A percentile compares a stretch with the other conserved stretches of the same genome.
These are phyloP conservation scores for Phytophthora ohioensis DNA, from an alignment of 352 stramenopile species.

Conservation along the genomic window DNA sequence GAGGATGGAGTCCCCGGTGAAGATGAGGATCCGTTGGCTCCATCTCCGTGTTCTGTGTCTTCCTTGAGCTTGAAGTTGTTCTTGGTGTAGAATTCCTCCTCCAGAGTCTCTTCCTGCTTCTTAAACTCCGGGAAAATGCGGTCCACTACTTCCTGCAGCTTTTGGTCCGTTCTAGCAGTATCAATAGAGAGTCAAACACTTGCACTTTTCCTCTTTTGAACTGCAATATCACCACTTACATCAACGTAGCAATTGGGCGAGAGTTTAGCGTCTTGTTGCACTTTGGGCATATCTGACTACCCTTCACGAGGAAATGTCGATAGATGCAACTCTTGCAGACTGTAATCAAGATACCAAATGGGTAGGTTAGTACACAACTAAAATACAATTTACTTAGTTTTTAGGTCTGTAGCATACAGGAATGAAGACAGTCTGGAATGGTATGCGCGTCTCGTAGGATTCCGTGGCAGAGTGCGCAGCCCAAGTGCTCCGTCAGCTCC, in stretches of 20 bases:
- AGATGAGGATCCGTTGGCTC: constrained; percentile 17
- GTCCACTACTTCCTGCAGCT: constrained; percentile 79
- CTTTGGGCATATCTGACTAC: constrained; percentile 64
- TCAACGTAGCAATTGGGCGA: constrained; percentile 67
- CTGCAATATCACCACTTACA: constrained; percentile 44
- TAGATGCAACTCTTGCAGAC: constrained; percentile 91
- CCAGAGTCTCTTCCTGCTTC: constrained; percentile 51
- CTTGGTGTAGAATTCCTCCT: constrained; percentile 70
- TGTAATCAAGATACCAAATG: constrained; percentile 26
- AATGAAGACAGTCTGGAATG: constrained; percentile 85
- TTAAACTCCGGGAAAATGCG: constrained; percentile 77
- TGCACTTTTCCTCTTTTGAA: background rate
- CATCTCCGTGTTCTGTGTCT: constrained; percentile 10
- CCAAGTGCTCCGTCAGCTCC: constrained; percentile 69
- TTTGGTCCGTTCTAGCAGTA: constrained; percentile 67
- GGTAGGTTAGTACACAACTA: background rate
- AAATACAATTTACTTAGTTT: no score
- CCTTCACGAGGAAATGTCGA: constrained; percentile 74
- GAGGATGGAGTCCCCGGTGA: constrained; percentile 11
- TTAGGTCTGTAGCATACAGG: constrained; percentile 49
- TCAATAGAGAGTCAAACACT: background rate
- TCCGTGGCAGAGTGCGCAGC: constrained; percentile 71
- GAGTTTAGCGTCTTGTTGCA: constrained; percentile 66
- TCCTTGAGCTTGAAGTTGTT: constrained; percentile 69
- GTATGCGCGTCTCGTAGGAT: constrained; percentile 82